Base-by-base conservation (phyloP, 1,139 yeast genomes). In the Geotrichum phurueaensis region DNA sequence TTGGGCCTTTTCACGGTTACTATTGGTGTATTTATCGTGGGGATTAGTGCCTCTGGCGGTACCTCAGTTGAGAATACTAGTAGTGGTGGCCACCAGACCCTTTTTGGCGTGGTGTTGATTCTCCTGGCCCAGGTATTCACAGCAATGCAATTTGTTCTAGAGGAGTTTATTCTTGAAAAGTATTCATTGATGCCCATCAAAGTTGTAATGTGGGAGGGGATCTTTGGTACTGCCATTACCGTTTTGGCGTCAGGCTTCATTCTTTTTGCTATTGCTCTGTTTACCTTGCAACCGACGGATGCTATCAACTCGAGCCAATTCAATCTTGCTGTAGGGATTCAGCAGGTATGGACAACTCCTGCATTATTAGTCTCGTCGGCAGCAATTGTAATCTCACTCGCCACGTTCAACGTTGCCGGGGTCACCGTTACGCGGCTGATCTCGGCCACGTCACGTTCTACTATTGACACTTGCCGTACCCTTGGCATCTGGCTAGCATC, bases 381-480 rank as follows among this genome's bases (percentile, higher is more conserved):
- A 1, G 75, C 81, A 49, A 87, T 87, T 64, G 86, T 89, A 92
- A 60, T 85, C 0, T 86, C 89, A 6, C 87, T 89, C 67, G 84
- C 92, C 0, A 70, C 81, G 10, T 89, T 89, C 79, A 89, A 89
- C 71, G 86, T 80, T 70, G 85, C 85, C 66, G 96, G 96, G 0
- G 79, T 88, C 55, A 80, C 89, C 3, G 77, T 89, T 53, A 89
- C 96, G 2, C 80, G 82, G 59, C 74, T 76, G 58, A 72, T 87
- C 59, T 84, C 87, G 58, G 95, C 96, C 48, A 88, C 96, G 0
- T 80, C 94, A 1, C 79, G 96, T 69, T 84, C 92, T 22, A 89
- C 96, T 1, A 82, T 89, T 54, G 96, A 89, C 69, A 85, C 92
- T 0, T 86, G 89, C 65, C 79, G 96, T 67, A 88, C 96, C 0